A percentile compares a stretch with the other conserved stretches of the same genome.
phyloP scores from a whole-genome alignment of 2,329 filamentous ascomycete genomes.

The Aspergillus brunneoviolaceus region DNA sequence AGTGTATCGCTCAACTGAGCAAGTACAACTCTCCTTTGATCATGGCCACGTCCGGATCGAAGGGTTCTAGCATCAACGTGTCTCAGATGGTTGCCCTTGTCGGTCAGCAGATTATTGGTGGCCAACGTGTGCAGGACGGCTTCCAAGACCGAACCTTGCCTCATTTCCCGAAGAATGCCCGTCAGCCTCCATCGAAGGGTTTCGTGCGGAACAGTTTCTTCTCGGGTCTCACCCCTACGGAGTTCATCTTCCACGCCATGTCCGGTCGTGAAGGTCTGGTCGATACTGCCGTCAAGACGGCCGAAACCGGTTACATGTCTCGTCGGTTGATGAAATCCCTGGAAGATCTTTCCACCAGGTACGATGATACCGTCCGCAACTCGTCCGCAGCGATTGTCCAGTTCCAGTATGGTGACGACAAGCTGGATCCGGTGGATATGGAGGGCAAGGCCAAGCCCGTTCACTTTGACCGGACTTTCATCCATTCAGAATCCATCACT shows the following conservation, averaged over 20 bases:
- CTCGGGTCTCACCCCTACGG: conserved; percentile 80
- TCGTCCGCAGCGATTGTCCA: conserved; percentile 87
- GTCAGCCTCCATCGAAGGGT: conserved; percentile 90
- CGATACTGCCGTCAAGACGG: conserved; percentile 98
- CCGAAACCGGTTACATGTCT: conserved; percentile 99
- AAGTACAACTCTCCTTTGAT: conserved; percentile 88
- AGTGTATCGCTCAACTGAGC: conserved; percentile 87
- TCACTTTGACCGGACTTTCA: conserved; percentile 87
- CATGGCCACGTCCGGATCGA: conserved; percentile 97
- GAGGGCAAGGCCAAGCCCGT: conserved; percentile 91
- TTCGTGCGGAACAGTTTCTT: conserved; percentile 99
- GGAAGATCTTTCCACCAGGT: conserved; percentile 89
- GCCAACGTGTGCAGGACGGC: conserved; percentile 87
- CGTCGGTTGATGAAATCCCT: conserved; percentile 96
- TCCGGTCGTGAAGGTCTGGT: conserved; percentile 97
- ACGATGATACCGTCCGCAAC: conserved; percentile 92
- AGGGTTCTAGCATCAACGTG: conserved; percentile 96
- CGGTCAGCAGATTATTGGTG: conserved; percentile 96
- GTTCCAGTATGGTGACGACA: conserved; percentile 96
- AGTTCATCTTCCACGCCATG: conserved; percentile 98
- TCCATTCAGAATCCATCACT: conserved; percentile 71
- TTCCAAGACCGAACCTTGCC: conserved; percentile 95
- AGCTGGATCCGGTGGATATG: conserved; percentile 95
- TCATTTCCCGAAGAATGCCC: conserved; percentile 91
- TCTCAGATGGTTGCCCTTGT: conserved; percentile 98